Evolutionary conservation across 345 rosid genomes (phyloP).

Genomic region (Viola odorata): DNA sequence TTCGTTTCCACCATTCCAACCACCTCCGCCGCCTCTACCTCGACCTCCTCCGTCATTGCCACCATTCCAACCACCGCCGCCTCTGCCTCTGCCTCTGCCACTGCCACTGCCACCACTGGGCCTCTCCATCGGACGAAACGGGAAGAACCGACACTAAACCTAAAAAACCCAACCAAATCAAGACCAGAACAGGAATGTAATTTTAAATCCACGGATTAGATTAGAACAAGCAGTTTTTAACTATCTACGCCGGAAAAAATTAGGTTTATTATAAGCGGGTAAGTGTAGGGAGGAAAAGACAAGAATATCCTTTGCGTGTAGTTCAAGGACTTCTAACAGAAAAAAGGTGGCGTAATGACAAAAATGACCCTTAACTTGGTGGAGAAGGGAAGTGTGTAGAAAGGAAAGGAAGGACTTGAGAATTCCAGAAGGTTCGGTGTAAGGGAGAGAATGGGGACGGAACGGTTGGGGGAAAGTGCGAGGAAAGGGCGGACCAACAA

Average conservation of each 20-base stretch:
- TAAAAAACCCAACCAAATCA: background rate
- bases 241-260: too few species aligned
- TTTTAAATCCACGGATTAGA: background rate
- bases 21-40: constrained; percentile 2
- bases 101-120: constrained; percentile 21
- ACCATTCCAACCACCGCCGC: constrained; percentile 12
- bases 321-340: too few species aligned
- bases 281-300: background rate
- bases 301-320: background rate
- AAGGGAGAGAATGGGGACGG: background rate
- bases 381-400: background rate
- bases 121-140: constrained; percentile 43
- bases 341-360: background rate
- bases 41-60: constrained; percentile 10
- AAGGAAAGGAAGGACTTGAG: background rate
- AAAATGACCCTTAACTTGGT: background rate
- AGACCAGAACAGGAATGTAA: background rate
- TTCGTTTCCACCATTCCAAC: background rate
- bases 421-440: constrained; percentile 7
- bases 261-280: too few species aligned
- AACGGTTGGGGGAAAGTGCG: background rate
- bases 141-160: constrained; percentile 5
- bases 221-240: background rate
- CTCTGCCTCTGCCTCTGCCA: constrained; percentile 11
- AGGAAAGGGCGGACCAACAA: constrained; percentile 5